A percentile compares a stretch with the other conserved stretches of the same genome.
phyloP scores from a whole-genome alignment of 139 green algal genomes.

The Microglena sp. region DNA sequence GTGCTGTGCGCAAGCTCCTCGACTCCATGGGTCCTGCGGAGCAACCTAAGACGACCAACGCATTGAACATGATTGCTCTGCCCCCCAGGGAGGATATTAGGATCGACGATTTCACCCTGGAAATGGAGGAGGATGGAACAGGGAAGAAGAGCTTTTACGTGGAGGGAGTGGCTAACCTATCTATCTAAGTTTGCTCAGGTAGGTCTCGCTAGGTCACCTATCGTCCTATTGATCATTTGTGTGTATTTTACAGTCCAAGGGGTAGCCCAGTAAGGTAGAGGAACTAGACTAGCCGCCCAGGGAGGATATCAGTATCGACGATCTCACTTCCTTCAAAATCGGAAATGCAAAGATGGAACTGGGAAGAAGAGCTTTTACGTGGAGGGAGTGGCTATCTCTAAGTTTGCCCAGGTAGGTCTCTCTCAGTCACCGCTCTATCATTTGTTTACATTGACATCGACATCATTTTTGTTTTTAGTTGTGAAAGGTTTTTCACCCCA shows the following conservation, averaged over 20 bases:
- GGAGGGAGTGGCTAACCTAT: constrained; percentile 49
- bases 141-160: too few species aligned
- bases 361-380: too few species aligned
- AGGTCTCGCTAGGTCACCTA: too few species aligned
- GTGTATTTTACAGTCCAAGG: too few species aligned
- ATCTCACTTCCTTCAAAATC: constrained; percentile 75
- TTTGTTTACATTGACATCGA: too few species aligned
- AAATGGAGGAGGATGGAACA: constrained; percentile 19
- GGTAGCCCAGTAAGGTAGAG: too few species aligned
- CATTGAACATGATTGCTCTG: constrained; percentile 42
- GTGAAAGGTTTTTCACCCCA: too few species aligned
- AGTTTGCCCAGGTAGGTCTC: constrained; percentile 63
- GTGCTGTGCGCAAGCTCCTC: constrained; percentile 43
- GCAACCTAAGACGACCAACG: constrained; percentile 35
- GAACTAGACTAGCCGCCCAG: too few species aligned
- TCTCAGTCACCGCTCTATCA: too few species aligned
- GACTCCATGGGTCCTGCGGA: constrained; percentile 38
- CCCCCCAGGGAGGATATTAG: constrained; percentile 19
- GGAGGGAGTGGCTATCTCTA: constrained; percentile 61
- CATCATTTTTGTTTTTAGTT: too few species aligned
- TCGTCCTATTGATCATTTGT: too few species aligned
- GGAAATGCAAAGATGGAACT: constrained; percentile 19
- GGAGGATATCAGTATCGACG: constrained; percentile 42
- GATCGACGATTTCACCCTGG: constrained; percentile 68
- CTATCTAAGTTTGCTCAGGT: constrained; percentile 64